Base-by-base conservation (phyloP, 2,329 filamentous ascomycete genomes). In the Phialophora chinensis region DNA sequence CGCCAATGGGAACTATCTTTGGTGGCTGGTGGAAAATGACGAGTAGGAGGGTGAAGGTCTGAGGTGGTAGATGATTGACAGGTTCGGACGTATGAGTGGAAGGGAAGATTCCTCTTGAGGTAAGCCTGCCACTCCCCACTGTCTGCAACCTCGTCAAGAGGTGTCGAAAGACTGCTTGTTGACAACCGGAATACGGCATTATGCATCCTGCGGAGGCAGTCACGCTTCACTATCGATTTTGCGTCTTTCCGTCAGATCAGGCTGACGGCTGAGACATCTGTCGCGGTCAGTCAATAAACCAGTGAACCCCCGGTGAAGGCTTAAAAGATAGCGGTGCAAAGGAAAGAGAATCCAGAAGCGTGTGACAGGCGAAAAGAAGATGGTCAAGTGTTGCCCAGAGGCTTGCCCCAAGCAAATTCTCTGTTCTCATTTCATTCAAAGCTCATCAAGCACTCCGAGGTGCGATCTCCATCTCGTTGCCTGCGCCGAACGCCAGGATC, bases 401-500 rank as follows among this genome's bases (percentile, higher is more conserved):
- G 53, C 53, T 55, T 35, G 53, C 53, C 53, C 53, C 29, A 29
- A 55, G 53, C 29, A 33, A 35, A 35, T 33, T 55, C 53, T 53
- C 38, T 8, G 14, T 44, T 44, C 38, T 44, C 38, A 44, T 44
- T 44, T 53, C 20, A 53, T 27, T 53, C 49, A 53, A 29, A 53
- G 49, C 27, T 53, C 49, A 53, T 53, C 17, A 53, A 53, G 23
- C 49, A 27, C 49, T 27, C 49, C 27, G 14, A 25, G 49, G 20
- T 53, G 49, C 49, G 10, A 33, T 55, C 53, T 31, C 11, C 53
- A 12, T 55, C 25, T 33, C 29, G 29, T 55, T 55, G 53, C 53
- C n/a, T 31, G 53, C 49, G 49, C 59, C 59, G 11, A 50, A 62
- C 60, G 50, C 60, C 60, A 56, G 33, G 17, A 11, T 62, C 60